These are phyloP conservation scores for Furcasterigmium sp. DNA, from an alignment of 2,329 filamentous ascomycete species.

Conservation along the genomic window DNA sequence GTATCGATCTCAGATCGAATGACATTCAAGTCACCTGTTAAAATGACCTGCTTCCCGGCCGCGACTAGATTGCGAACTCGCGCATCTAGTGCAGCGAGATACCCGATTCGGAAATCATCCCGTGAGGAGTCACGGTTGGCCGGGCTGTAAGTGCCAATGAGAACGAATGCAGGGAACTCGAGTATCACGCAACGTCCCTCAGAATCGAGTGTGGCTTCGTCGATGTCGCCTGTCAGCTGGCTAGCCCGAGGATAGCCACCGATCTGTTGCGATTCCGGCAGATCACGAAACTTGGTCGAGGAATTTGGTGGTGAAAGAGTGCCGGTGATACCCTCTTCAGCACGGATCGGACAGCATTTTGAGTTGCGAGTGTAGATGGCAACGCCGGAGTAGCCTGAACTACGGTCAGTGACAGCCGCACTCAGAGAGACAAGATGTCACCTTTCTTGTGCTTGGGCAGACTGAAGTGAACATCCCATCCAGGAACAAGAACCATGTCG, in stretches of 20 bases:
- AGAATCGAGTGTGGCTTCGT: slow-evolving; percentile 72
- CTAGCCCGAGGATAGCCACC: slow-evolving; percentile 75
- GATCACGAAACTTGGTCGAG: slow-evolving; percentile 64
- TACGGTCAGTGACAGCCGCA: neutral
- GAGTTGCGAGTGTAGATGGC: slow-evolving; percentile 91
- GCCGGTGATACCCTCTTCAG: slow-evolving; percentile 91
- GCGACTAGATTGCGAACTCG: slow-evolving; percentile 78
- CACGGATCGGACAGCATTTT: slow-evolving; percentile 77
- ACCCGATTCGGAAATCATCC: slow-evolving; percentile 76
- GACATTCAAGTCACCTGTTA: slow-evolving; percentile 89
- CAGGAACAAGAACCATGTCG: slow-evolving; percentile 91
- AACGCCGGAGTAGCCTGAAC: slow-evolving; percentile 87
- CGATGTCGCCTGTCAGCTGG: slow-evolving; percentile 60
- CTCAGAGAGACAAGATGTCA: slow-evolving; percentile 22
- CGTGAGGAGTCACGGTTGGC: slow-evolving; percentile 81
- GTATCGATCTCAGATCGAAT: slow-evolving; percentile 65
- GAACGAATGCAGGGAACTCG: slow-evolving; percentile 91
- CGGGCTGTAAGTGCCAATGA: slow-evolving; percentile 89
- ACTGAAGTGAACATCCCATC: slow-evolving; percentile 96
- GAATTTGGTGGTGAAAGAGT: slow-evolving; percentile 70
- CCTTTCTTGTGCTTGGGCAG: slow-evolving; percentile 92
- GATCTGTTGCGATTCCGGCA: slow-evolving; percentile 70
- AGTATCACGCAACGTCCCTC: slow-evolving; percentile 89
- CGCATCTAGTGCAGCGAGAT: slow-evolving; percentile 73
- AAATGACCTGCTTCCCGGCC: slow-evolving; percentile 77